Percentiles rank a stretch among this genome's conserved stretches.
These are phyloP conservation scores for Pedinophyceae sp. DNA, from an alignment of 139 green algal species.

Conservation along the genomic window DNA sequence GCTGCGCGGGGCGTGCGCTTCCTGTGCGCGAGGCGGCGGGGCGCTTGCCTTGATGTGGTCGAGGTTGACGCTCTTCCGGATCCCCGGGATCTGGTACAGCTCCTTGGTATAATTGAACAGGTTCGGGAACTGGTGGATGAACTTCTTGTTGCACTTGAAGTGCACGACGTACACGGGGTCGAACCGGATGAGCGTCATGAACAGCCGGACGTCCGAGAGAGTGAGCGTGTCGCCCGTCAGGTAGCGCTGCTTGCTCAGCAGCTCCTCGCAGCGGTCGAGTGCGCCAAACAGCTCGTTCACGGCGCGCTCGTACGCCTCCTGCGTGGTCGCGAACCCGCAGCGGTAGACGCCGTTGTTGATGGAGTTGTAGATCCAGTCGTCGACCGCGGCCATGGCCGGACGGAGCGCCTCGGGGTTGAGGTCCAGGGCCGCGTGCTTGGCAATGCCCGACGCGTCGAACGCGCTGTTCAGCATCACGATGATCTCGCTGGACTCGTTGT, in stretches of 20 bases:
- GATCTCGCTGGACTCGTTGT: slow-evolving; percentile 90
- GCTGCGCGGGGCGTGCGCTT: too few relatives aligned
- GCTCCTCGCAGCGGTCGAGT: slow-evolving; percentile 35
- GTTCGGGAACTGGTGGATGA: slow-evolving; percentile 61
- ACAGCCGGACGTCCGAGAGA: slow-evolving; percentile 85
- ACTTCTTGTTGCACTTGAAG: slow-evolving; percentile 86
- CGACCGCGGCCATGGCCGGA: slow-evolving; percentile 55
- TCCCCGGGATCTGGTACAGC: slow-evolving; percentile 57
- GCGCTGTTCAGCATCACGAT: slow-evolving; percentile 74
- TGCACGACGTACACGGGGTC: slow-evolving; percentile 72
- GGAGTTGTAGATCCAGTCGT: slow-evolving; percentile 63
- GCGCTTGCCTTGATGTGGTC: not conserved
- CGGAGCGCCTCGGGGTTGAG: slow-evolving; percentile 58
- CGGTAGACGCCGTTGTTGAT: slow-evolving; percentile 98
- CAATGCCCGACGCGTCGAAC: not conserved
- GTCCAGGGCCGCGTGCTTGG: slow-evolving; percentile 30
- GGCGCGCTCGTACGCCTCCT: slow-evolving; percentile 70
- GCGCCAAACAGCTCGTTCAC: slow-evolving; percentile 11
- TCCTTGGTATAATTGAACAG: slow-evolving; percentile 51
- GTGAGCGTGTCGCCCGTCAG: slow-evolving; percentile 72
- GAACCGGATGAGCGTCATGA: slow-evolving; percentile 69
- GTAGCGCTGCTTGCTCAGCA: slow-evolving; percentile 66
- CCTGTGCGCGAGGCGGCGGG: too few relatives aligned
- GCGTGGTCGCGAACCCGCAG: slow-evolving; percentile 76
- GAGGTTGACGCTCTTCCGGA: not conserved